Base-by-base conservation (phyloP, 805 yeast species). In the Tetrapisispora taiwanensis region DNA sequence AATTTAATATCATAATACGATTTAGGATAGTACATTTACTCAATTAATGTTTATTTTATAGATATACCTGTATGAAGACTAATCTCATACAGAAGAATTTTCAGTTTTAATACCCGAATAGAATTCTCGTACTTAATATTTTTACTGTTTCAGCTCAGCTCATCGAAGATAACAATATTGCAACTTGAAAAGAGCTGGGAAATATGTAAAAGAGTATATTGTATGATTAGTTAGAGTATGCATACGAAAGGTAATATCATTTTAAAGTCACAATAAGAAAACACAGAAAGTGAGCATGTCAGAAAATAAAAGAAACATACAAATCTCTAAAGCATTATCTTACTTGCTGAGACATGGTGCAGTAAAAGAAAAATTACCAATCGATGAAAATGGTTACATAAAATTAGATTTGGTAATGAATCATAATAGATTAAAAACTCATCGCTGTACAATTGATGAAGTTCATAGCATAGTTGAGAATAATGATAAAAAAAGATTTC, bases 341-440 rank as follows among this genome's bases (percentile, higher is more conserved):
- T 80, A 82, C 52, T 67, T 92, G 1, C 72, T 90, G 1, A 70
- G 98, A n/a, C 98, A 90, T 57, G 86, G 84, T 4, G 97, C 97
- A 0, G 57, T 63, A 14, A 73, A 77, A 42, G 92, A 86, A 52
- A 71, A 74, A 0, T 62, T 92, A 13, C 50, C 66, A 2, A 84
- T 92, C 2, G 84, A 82, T 54, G 46, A 58, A 0, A 65, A 75
- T 24, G 98, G 98, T 0, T 88, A 73, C 62, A 73, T 85, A 3
- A 55, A 68, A 1, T 57, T 89, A 3, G 51, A 58, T 0, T 76
- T 71, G 7, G 48, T 92, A 1, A 65, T 90, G 12, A 48, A 51
- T 1, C 81, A 81, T 54, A 71, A 75, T 36, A 70, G 81, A 47
- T 60, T 86, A 43, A 81, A 78, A 55, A 69, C 79, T 10, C 65